Evolutionary conservation across 352 stramenopile genomes (phyloP), one percentile per base, ranked within the genome.

Genomic region (Pythium rishiriense): DNA sequence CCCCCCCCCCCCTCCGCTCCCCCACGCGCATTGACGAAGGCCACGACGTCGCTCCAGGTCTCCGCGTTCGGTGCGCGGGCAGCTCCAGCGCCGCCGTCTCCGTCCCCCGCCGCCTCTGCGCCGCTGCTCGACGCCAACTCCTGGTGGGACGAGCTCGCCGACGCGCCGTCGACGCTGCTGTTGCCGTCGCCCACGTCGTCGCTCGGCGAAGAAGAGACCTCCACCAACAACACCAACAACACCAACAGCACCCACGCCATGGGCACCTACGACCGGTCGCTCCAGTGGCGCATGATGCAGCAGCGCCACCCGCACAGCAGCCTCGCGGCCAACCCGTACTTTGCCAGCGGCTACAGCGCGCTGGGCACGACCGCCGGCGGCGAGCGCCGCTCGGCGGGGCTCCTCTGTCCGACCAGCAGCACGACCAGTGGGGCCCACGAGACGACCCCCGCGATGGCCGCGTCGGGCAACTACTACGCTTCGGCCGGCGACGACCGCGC

Each of bases 191-290:
- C 62, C 1, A 47, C 54, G 62, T 56, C 48, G n/a, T 52, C 51
- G 9, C 9, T 25, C 26, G 21, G 39, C 48, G 28, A 52, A 43
- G 41, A 51, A 53, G 24, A 24, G 31, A 15, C 6, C 15, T 28
- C 19, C 4, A n/a, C 41, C 41, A 25, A 47, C 41, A 25, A 6
- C 17, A 11, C 17, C 22, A 47, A 6, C 26, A 39, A 10, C 12
- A 28, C 17, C 11, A 43, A 41, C 48, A 14, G 9, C 48, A 33
- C 21, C 21, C 3, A 3, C 42, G 53, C 43, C 12, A 87, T 90
- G 78, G 81, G 77, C 43, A 84, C 81, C 33, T 87, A 81, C 73
- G 79, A 90, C 63, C 77, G 78, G 35, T 60, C 81, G 25, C 61
- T 70, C n/a, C 68, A 78, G 43, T 73, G 81, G 73, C 70, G 75